These are phyloP conservation scores for Monosporascus sp. DNA, from an alignment of 2,329 filamentous ascomycete species.

Conservation along the genomic window DNA sequence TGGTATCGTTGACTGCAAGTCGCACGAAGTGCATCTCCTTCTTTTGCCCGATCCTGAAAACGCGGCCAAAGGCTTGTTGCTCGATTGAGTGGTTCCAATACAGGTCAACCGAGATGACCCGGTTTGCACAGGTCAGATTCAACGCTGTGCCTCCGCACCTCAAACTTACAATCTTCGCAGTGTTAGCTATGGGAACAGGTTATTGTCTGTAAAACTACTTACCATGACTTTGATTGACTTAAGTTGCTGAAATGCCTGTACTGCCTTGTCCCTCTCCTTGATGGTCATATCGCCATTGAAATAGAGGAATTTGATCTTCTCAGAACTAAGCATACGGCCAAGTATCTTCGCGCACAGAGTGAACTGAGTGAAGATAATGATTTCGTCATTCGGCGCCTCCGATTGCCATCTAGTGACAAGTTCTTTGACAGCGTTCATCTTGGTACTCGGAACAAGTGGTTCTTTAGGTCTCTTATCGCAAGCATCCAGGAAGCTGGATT, in stretches of 20 bases:
- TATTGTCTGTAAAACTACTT: constrained; percentile 12
- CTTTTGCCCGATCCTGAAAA: constrained; percentile 59
- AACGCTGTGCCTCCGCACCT: constrained; percentile 31
- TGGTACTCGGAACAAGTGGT: background rate
- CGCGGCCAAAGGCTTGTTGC: constrained; percentile 55
- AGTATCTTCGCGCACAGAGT: constrained; percentile 18
- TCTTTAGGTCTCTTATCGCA: background rate
- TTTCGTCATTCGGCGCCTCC: constrained; percentile 3
- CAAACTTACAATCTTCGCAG: constrained; percentile 28
- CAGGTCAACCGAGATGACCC: constrained; percentile 48
- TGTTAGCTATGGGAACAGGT: constrained; percentile 2
- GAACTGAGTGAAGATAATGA: constrained; percentile 4
- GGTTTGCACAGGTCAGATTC: constrained; percentile 39
- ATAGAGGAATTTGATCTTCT: constrained; percentile 31
- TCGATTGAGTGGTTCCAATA: constrained; percentile 61
- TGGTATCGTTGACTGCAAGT: constrained; percentile 37
- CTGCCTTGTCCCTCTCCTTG: constrained; percentile 7
- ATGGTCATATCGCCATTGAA: constrained; percentile 23
- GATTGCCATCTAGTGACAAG: constrained; percentile 1
- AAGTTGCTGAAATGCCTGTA: constrained; percentile 17
- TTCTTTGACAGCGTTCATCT: background rate
- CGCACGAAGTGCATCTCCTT: constrained; percentile 54
- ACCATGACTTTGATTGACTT: constrained; percentile 27
- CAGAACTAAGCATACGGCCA: constrained; percentile 27
- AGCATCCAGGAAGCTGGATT: background rate